Evolutionary conservation across 805 yeast species (phyloP), one percentile per base, ranked within the genome.

Genomic region (Suhomyces kilbournensis): DNA sequence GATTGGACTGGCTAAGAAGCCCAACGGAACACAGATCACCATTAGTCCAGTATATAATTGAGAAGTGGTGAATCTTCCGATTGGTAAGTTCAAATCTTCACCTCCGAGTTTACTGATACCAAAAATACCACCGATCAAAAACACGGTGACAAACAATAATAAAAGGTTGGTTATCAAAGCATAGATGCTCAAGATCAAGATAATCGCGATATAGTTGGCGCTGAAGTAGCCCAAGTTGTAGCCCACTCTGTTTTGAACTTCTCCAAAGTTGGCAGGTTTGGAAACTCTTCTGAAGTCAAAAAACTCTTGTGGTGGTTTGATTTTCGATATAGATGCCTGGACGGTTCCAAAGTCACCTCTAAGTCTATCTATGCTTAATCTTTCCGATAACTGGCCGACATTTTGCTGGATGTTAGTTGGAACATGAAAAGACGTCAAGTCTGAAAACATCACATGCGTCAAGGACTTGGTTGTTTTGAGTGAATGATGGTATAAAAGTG

Each of bases 221-320:
- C 90, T 85, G 73, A 84, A 94, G 74, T 93, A 88, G 45, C 89
- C 84, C 69, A 94, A 74, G 72, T 94, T 94, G 78, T 83, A 94
- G 44, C 86, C 74, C 42, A 93, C 90, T 69, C 99, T 84, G 60
- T 88, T 82, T 74, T 94, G 99, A 48, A 88, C 76, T 60, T 94
- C 99, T 47, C 87, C 84, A 68, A 91, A 87, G 70, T 90, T 91
- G 50, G 82, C 84, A 19, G 99, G 99, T 68, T 90, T 91, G 35
- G 96, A 88, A 56, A 94, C 70, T 67, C 96, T 85, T 70, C 91
- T 88, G 65, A 88, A 72, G 68, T 94, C 97, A 65, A 94, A 90
- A 67, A 94, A 94, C 68, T 94, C 99, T 70, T 87, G 94, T 42
- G 96, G 92, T 35, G 97, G 90, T 65, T 88, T 86, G 55, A 94